A percentile compares a stretch with the other conserved stretches of the same genome.
phyloP scores from a whole-genome alignment of 2,329 filamentous ascomycete species.

The Epichloe gansuensis region DNA sequence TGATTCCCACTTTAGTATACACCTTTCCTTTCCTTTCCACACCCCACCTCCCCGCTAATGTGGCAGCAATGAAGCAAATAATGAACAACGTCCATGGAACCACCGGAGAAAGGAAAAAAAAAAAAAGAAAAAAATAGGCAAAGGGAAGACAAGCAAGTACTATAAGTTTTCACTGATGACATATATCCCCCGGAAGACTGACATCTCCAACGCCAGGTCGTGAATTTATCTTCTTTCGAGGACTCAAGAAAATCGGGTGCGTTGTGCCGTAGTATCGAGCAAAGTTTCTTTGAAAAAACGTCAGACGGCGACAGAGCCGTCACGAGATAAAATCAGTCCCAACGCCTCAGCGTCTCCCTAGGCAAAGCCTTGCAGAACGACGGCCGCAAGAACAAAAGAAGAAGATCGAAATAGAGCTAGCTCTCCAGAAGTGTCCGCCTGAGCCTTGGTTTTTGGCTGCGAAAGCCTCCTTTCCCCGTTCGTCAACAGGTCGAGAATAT shows the following conservation, averaged over 20 bases:
- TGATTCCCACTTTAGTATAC: slow-evolving; percentile 1
- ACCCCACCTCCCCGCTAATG: background rate
- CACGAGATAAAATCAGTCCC: slow-evolving; percentile 15
- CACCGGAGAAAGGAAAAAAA: background rate
- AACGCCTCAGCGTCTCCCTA: slow-evolving; percentile 17
- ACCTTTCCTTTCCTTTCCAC: background rate
- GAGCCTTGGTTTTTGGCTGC: slow-evolving; percentile 2
- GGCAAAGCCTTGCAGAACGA: slow-evolving; percentile 10
- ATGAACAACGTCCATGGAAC: background rate
- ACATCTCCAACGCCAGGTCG: slow-evolving; percentile 30
- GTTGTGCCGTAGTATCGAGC: slow-evolving; percentile 16
- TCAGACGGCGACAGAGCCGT: slow-evolving; percentile 11
- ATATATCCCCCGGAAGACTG: slow-evolving; percentile 23
- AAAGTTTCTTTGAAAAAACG: slow-evolving; percentile 12
- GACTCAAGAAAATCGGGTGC: slow-evolving; percentile 18
- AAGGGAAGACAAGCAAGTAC: slow-evolving; percentile 16
- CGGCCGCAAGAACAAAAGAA: slow-evolving; percentile 13
- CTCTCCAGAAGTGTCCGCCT: slow-evolving; percentile 3
- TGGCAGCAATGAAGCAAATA: slow-evolving; percentile 1
- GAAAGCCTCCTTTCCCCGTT: background rate
- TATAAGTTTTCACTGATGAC: slow-evolving; percentile 25
- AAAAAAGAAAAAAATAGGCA: slow-evolving; percentile 2
- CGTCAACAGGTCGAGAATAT: background rate
- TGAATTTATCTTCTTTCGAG: slow-evolving; percentile 16
- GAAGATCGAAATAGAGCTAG: slow-evolving; percentile 12